These are phyloP conservation scores for Phytophthora capsici DNA, from an alignment of 352 stramenopile genomes.

Conservation along the genomic window DNA sequence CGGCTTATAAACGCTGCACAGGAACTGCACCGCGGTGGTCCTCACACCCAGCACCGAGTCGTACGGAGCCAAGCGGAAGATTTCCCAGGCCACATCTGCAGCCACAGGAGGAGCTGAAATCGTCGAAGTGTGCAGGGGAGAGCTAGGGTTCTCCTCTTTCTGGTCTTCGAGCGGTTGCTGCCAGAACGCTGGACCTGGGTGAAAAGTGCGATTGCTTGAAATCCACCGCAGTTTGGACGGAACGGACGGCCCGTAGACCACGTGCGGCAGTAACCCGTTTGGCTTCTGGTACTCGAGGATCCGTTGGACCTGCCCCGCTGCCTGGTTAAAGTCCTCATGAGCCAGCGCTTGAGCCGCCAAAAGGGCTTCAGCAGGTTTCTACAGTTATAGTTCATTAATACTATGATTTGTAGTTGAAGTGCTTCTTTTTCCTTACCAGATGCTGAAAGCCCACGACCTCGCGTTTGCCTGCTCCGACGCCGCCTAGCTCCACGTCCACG, in stretches of 20 bases:
- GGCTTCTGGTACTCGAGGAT: constrained; percentile 67
- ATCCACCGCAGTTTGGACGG: constrained; percentile 56
- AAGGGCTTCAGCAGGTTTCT: constrained; percentile 81
- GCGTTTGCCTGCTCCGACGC: constrained; percentile 55
- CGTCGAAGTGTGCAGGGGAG: constrained; percentile 49
- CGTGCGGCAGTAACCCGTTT: constrained; percentile 65
- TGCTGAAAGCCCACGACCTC: constrained; percentile 79
- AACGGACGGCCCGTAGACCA: constrained; percentile 85
- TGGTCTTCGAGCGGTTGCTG: background rate
- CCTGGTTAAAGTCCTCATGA: constrained; percentile 75
- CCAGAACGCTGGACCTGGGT: constrained; percentile 84
- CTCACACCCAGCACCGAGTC: constrained; percentile 70
- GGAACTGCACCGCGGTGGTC: constrained; percentile 67
- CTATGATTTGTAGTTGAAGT: background rate
- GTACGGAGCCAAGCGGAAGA: constrained; percentile 83
- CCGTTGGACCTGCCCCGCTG: constrained; percentile 66
- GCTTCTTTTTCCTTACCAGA: constrained; percentile 43
- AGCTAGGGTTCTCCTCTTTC: background rate
- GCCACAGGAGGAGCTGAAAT: constrained; percentile 76
- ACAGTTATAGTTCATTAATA: background rate
- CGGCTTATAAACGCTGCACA: constrained; percentile 71
- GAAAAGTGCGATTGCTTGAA: constrained; percentile 71
- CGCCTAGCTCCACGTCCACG: constrained; percentile 75
- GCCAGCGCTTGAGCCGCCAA: constrained; percentile 81
- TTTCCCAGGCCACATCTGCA: constrained; percentile 81